These are phyloP conservation scores for Pelargonium citronellum DNA, from an alignment of 441 rosid species.

Conservation along the genomic window DNA sequence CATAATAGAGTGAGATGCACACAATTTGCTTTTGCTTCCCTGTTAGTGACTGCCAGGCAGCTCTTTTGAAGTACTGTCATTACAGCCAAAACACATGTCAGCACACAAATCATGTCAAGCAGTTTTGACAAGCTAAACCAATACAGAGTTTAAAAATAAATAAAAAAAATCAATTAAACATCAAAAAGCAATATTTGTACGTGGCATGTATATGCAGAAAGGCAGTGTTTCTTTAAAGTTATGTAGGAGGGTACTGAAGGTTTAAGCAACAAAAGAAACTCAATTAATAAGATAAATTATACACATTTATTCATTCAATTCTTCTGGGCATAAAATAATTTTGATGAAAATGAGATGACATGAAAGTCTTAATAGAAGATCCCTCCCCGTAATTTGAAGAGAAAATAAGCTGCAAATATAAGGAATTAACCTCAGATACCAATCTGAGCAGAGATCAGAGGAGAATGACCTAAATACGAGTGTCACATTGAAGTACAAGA, in stretches of 20 bases:
- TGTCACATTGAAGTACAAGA: neutral
- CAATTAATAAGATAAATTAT: neutral
- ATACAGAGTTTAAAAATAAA: neutral
- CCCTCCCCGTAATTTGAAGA: neutral
- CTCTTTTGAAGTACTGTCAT: slow-evolving; percentile 54
- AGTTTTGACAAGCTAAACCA: slow-evolving; percentile 1
- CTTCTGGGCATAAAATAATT: neutral
- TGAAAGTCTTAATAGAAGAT: neutral
- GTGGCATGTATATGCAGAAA: too few species aligned
- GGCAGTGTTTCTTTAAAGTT: neutral
- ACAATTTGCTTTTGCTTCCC: slow-evolving; percentile 60
- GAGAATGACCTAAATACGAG: neutral
- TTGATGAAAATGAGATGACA: neutral
- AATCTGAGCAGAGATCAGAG: slow-evolving; percentile 2
- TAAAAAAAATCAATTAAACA: too few species aligned
- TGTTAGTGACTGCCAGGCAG: slow-evolving; percentile 53
- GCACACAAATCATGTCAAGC: slow-evolving; percentile 22
- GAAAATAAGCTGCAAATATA: slow-evolving; percentile 2
- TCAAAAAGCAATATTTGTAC: too few species aligned
- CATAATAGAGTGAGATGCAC: slow-evolving; percentile 63
- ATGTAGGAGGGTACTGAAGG: neutral
- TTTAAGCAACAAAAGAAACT: neutral
- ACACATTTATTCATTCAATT: neutral
- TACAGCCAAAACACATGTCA: slow-evolving; percentile 28
- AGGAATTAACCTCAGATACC: neutral